Evolutionary conservation across 1,284 basidiomycete species (phyloP).

Genomic region (Fomitopsis pinicola): DNA sequence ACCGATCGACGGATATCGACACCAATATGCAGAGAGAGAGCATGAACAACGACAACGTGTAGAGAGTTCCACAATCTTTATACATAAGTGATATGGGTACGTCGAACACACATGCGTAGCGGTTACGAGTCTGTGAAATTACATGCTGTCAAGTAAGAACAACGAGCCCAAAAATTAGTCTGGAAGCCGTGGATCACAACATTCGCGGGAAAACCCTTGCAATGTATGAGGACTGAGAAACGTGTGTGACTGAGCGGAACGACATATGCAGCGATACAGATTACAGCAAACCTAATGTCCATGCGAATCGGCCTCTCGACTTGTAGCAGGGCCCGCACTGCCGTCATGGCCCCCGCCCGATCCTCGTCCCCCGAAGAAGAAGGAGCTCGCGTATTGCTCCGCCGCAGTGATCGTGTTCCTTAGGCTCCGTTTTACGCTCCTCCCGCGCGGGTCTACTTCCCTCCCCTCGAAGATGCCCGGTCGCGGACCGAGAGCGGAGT

Average conservation of each 20-base stretch:
- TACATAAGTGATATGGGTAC: not conserved
- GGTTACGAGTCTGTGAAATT: not conserved
- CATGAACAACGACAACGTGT: not conserved
- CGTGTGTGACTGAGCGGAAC: not conserved
- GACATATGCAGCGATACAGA: not conserved
- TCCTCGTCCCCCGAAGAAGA: constrained; percentile 50
- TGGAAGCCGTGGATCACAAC: not conserved
- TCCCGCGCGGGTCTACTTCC: constrained; percentile 40
- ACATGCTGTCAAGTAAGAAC: not conserved
- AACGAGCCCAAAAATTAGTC: not conserved
- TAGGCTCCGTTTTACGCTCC: constrained; percentile 59
- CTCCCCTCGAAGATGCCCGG: constrained; percentile 20
- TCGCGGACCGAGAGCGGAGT: constrained; percentile 33
- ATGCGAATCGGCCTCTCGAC: constrained; percentile 22
- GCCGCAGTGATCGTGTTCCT: constrained; percentile 63
- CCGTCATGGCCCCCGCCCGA: constrained; percentile 20
- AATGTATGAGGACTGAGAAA: not conserved
- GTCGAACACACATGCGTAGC: constrained; percentile 1
- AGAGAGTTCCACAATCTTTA: not conserved
- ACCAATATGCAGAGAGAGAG: not conserved
- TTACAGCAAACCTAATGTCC: constrained; percentile 16
- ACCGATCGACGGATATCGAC: not conserved
- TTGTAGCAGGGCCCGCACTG: constrained; percentile 16
- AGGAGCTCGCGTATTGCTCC: constrained; percentile 60
- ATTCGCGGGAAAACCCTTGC: not conserved